Base-by-base conservation (phyloP, 108 stramenopile species). In the Cylindrotheca closterium region DNA sequence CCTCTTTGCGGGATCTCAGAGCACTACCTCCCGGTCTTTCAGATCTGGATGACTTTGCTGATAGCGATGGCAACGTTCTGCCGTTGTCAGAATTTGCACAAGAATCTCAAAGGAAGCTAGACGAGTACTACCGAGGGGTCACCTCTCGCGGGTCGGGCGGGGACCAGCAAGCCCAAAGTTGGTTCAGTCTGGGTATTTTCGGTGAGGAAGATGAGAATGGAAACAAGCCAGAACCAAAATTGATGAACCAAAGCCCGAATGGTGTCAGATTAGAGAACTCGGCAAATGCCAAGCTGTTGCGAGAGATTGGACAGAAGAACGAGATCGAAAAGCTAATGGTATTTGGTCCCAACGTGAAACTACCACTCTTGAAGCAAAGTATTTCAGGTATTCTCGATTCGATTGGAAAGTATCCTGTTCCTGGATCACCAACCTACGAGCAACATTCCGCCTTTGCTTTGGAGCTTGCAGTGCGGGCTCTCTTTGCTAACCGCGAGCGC, bases 1-100 rank as follows among this genome's bases (percentile, higher is more conserved):
- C 84, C 70, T 81, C 78, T 21, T 64, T 92, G 23, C 85, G 91
- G 15, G 91, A 92, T 47, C 74, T 85, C 0, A 48, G 77, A 45
- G 91, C 83, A 4, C 70, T 92, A 5, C 91, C 91, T 8, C 56
- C 74, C n/a, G 70, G 85, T 8, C 60, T 92, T n/a, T 51, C 85
- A 2, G 85, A 87, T 67, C 70, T 88, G 33, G 91, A 92, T 51
- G 91, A 92, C 58, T 92, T 92, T 74, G 91, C 87, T 10, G 91
- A 92, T 58, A 92, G 91, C 58, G 74, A 79, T 48, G 91, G 91
- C 3, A 87, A 87, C 34, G 72, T 84, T 1, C 60, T 92, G 51
- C 85, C 80, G 10, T 58, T 76, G 55, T 92, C 91, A 10, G 37
- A 58, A 17, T 92, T 83, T 72, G 83, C 87, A 4, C 62, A 68